Evolutionary conservation across 2,329 filamentous ascomycete genomes (phyloP).

Genomic region (Colletotrichum cuscutae): DNA sequence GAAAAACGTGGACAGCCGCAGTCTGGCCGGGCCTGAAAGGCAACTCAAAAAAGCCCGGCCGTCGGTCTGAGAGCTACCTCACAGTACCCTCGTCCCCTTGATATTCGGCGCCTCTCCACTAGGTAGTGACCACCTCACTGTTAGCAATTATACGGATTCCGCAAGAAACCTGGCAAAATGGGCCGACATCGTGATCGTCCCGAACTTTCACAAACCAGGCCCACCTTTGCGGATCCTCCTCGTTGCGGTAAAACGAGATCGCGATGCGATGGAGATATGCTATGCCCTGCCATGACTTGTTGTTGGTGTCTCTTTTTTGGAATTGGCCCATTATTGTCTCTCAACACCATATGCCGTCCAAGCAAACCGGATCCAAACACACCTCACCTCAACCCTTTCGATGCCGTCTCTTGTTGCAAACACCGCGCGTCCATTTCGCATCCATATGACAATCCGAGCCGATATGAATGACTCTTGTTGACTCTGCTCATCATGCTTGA

Average conservation of each 20-base stretch:
- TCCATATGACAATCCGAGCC: not conserved
- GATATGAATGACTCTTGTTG: constrained; percentile 24
- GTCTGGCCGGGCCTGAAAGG: not conserved
- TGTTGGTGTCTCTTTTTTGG: not conserved
- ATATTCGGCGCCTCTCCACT: too few species aligned
- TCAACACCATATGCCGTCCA: not conserved
- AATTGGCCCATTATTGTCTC: too few species aligned
- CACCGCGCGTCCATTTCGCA: not conserved
- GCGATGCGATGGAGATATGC: not conserved
- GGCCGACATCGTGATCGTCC: constrained; percentile 30
- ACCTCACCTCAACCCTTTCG: not conserved
- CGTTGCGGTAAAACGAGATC: not conserved
- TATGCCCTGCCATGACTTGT: not conserved
- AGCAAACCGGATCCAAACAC: not conserved
- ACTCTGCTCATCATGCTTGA: constrained; percentile 19
- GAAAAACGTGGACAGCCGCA: not conserved
- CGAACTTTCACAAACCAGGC: constrained; percentile 22
- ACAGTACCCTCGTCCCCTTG: not conserved
- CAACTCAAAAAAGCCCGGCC: not conserved
- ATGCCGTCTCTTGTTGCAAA: not conserved
- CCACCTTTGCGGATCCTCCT: constrained; percentile 9
- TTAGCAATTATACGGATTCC: not conserved
- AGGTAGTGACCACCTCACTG: too few species aligned
- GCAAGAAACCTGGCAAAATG: constrained; percentile 5
- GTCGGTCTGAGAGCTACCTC: not conserved